These are phyloP conservation scores for Suillus sp. DNA, from an alignment of 768 basidiomycete species.

Conservation along the genomic window DNA sequence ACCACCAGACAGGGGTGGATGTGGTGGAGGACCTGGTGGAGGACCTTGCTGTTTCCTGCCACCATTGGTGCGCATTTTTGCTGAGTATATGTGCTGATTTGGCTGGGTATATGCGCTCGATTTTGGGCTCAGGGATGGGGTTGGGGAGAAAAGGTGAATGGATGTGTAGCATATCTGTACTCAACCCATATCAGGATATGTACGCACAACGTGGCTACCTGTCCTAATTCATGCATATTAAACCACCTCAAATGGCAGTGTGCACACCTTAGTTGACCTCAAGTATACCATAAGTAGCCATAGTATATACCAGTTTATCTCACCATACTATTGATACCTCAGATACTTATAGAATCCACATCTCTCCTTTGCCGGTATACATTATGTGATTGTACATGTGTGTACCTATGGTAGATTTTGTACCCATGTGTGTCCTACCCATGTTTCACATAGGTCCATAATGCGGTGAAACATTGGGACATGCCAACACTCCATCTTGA, in stretches of 20 bases:
- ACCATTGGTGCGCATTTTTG: neutral
- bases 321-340: neutral
- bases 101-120: neutral
- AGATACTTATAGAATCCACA: no score
- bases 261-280: neutral
- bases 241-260: neutral
- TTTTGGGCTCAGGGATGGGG: neutral
- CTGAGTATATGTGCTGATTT: no score
- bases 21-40: neutral
- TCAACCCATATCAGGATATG: neutral
- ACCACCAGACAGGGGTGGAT: constrained; percentile 2
- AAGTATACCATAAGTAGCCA: neutral
- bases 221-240: neutral
- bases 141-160: neutral
- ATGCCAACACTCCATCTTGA: no score
- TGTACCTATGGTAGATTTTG: neutral
- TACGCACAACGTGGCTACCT: neutral
- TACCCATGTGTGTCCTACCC: neutral
- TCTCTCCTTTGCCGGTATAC: neutral
- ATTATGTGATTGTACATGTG: neutral
- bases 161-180: neutral
- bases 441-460: neutral
- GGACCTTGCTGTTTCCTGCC: neutral
- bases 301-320: neutral
- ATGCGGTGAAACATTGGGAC: neutral